These are phyloP conservation scores for Chlorella sp. DNA, from an alignment of 139 green algal species.

Conservation along the genomic window DNA sequence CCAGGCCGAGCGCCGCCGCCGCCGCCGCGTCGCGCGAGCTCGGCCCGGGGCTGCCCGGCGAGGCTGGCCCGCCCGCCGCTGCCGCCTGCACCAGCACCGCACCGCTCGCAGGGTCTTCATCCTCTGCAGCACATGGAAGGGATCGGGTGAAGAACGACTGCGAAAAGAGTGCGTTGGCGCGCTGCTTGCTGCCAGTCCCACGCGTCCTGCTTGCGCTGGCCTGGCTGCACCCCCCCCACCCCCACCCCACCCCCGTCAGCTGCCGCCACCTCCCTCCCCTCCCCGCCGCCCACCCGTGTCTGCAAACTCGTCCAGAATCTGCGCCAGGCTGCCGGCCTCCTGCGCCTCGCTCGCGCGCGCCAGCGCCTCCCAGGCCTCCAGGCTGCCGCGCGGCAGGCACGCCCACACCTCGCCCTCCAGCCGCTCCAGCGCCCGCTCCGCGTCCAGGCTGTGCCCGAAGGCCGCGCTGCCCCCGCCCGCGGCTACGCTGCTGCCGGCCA, in stretches of 20 bases:
- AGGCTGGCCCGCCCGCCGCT: no score
- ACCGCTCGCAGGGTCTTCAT: neutral
- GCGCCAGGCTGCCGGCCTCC: neutral
- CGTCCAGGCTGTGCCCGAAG: neutral
- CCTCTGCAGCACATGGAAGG: no score
- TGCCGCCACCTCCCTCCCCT: neutral
- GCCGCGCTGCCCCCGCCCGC: neutral
- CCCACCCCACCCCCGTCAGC: neutral
- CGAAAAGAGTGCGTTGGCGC: no score
- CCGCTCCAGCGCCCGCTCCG: slow-evolving; percentile 17
- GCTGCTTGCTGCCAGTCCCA: no score
- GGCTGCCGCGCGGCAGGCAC: slow-evolving; percentile 16
- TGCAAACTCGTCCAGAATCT: slow-evolving; percentile 5
- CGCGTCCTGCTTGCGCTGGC: no score
- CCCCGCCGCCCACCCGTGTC: slow-evolving; percentile 3
- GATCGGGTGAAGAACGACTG: no score
- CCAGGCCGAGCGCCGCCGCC: slow-evolving; percentile 8
- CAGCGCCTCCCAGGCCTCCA: slow-evolving; percentile 11
- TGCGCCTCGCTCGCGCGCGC: neutral
- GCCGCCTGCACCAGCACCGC: neutral
- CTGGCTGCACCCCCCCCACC: no score
- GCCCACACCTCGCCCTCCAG: slow-evolving; percentile 24
- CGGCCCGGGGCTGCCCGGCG: neutral
- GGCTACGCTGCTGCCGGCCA: neutral
- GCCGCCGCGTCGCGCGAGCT: slow-evolving; percentile 13